Percentiles rank a stretch among this genome's conserved stretches.
These are phyloP conservation scores for Serendipita sp. DNA, from an alignment of 1,284 basidiomycete species.

Conservation along the genomic window DNA sequence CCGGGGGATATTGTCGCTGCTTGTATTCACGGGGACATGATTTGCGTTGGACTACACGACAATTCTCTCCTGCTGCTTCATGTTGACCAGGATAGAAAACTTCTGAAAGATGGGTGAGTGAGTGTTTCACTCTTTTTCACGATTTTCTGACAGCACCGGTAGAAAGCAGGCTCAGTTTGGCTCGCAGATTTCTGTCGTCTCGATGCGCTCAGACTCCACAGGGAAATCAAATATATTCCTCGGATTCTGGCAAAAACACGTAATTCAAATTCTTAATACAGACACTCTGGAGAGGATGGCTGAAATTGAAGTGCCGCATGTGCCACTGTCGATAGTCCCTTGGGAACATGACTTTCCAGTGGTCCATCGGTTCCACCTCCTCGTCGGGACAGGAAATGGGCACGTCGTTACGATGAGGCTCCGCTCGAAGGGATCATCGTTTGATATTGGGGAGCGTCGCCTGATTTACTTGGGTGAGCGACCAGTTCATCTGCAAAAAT, in stretches of 20 bases:
- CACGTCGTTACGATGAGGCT: slow-evolving; percentile 46
- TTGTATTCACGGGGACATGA: slow-evolving; percentile 44
- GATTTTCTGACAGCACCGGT: background rate
- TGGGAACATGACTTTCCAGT: slow-evolving; percentile 38
- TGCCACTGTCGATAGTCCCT: slow-evolving; percentile 60
- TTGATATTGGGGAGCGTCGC: slow-evolving; percentile 37
- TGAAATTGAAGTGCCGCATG: slow-evolving; percentile 33
- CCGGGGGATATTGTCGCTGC: slow-evolving; percentile 50
- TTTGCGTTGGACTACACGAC: slow-evolving; percentile 49
- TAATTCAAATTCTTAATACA: slow-evolving; percentile 45
- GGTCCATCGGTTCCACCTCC: slow-evolving; percentile 38
- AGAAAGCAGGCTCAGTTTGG: background rate
- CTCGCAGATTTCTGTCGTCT: slow-evolving; percentile 49
- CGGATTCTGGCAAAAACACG: slow-evolving; percentile 64
- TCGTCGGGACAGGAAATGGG: slow-evolving; percentile 73
- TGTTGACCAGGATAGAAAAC: slow-evolving; percentile 24
- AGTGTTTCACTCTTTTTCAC: no score
- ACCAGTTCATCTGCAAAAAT: slow-evolving; percentile 47
- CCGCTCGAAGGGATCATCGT: slow-evolving; percentile 27
- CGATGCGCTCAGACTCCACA: slow-evolving; percentile 40
- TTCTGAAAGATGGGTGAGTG: background rate
- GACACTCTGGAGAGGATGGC: slow-evolving; percentile 29
- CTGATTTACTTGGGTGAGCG: slow-evolving; percentile 50
- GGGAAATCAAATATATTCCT: slow-evolving; percentile 37
- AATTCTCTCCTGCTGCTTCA: slow-evolving; percentile 42